Evolutionary conservation across 495 filamentous ascomycete species (phyloP).

Genomic region (Xylaria grammica): DNA sequence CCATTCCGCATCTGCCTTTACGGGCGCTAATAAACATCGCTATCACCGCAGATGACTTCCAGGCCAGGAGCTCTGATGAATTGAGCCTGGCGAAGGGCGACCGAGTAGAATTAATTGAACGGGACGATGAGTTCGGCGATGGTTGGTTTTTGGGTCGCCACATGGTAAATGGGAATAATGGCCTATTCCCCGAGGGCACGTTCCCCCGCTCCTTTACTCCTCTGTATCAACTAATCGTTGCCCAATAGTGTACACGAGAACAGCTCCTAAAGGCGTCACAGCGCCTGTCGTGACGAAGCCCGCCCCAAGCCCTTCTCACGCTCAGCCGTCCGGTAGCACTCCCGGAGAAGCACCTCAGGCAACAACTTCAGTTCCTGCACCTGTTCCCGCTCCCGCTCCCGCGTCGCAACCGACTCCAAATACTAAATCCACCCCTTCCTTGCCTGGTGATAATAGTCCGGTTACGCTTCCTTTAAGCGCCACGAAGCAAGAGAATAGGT

Average conservation of each 20-base stretch:
- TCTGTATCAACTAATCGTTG: slow-evolving; percentile 26
- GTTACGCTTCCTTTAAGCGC: slow-evolving; percentile 48
- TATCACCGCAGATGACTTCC: slow-evolving; percentile 73
- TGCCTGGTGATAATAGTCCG: slow-evolving; percentile 32
- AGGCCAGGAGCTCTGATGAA: slow-evolving; percentile 89
- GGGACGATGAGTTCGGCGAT: slow-evolving; percentile 97
- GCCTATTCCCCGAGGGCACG: slow-evolving; percentile 89
- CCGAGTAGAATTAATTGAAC: slow-evolving; percentile 87
- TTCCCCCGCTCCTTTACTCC: background rate
- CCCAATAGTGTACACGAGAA: slow-evolving; percentile 57
- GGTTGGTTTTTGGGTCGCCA: slow-evolving; percentile 96
- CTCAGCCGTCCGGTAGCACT: slow-evolving; percentile 31
- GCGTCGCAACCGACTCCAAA: slow-evolving; percentile 40
- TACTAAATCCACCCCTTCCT: slow-evolving; percentile 22
- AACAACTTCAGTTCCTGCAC: slow-evolving; percentile 31
- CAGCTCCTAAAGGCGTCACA: slow-evolving; percentile 47
- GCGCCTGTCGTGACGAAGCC: slow-evolving; percentile 32
- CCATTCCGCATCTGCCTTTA: background rate
- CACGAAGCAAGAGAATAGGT: slow-evolving; percentile 37
- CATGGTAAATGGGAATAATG: slow-evolving; percentile 71
- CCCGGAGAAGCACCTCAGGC: slow-evolving; percentile 40
- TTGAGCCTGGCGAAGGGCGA: slow-evolving; percentile 86
- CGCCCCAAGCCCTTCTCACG: slow-evolving; percentile 27
- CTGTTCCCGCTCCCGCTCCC: slow-evolving; percentile 34
- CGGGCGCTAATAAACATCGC: slow-evolving; percentile 8